Evolutionary conservation across 345 rosid genomes (phyloP), one percentile per base, ranked within the genome.

Genomic region (Microthlaspi erraticum): DNA sequence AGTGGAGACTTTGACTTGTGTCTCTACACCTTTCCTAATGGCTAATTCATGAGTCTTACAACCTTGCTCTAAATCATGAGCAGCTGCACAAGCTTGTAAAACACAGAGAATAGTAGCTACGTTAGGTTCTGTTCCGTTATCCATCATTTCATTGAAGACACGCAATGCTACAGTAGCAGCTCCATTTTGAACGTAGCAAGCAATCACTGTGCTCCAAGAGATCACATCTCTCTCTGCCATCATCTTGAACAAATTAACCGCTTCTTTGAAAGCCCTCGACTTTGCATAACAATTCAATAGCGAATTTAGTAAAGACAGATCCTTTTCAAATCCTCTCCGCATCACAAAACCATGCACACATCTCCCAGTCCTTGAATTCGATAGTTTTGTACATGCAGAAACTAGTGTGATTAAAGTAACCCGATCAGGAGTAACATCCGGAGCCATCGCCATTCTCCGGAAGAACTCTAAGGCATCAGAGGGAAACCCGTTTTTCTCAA

Each of bases 181-280:
- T 8, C 85, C 81, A 49, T 78, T 81, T 4, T 63, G 77, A 71
- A 71, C 83, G 72, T 74, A 80, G 58, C 76, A 81, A 50, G 78
- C 78, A 46, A 85, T 75, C 75, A 81, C 31, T 0, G 85, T 81
- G 82, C 87, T 81, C 89, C 87, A 83, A 7, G 87, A 83, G 60
- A 85, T 73, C 74, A 85, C 83, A 69, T 85, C 85, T 68, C 69
- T 83, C 69, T 71, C 77, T 14, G 49, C 44, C 82, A 80, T 85
- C 71, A 36, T 56, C 62, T 69, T 68, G 49, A 85, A 83, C 68
- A 81, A 55, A 62, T 62, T 66, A 53, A 62, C 49, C 5, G 80
- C 84, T 33, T 61, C 63, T 68, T 46, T 78, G 58, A 78, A 32
- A 55, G 71, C 68, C 38, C 76, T 65, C 0, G 83, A 67, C 81